A percentile compares a stretch with the other conserved stretches of the same genome.
Evolutionary conservation across 495 filamentous ascomycete genomes (phyloP).

Genomic region (Massariosphaeria phaeospora): DNA sequence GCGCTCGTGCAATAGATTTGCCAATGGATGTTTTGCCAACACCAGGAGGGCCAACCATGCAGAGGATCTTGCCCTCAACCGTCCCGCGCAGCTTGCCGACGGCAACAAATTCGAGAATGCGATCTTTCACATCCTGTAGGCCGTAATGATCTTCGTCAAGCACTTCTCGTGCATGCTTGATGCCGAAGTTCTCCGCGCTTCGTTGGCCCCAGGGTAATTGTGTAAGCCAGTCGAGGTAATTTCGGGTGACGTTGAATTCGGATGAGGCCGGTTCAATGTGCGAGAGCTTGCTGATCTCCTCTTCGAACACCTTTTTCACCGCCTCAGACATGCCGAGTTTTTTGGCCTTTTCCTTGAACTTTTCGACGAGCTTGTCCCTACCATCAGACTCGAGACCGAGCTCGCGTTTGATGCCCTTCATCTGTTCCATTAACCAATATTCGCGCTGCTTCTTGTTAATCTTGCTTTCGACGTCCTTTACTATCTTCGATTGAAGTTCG

Average conservation of each 20-base stretch:
- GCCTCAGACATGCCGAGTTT: conserved; percentile 96
- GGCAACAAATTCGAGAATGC: conserved; percentile 97
- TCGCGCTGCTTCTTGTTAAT: conserved; percentile 97
- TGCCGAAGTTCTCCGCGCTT: conserved; percentile 94
- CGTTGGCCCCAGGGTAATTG: conserved; percentile 97
- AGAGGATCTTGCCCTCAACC: conserved; percentile 97
- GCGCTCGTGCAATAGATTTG: conserved; percentile 90
- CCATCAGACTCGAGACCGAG: conserved; percentile 95
- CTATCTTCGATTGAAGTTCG: conserved; percentile 93
- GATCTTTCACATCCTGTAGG: conserved; percentile 96
- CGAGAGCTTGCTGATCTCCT: conserved; percentile 90
- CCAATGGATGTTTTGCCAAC: conserved; percentile 99
- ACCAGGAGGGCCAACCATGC: conserved; percentile 92
- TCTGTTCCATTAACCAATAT: conserved; percentile 99
- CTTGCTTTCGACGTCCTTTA: conserved; percentile 94
- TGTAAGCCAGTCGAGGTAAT: conserved; percentile 98
- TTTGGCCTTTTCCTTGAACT: conserved; percentile 81
- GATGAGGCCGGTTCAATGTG: conserved; percentile 93
- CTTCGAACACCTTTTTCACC: conserved; percentile 95
- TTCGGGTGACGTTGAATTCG: conserved; percentile 98
- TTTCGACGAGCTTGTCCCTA: conserved; percentile 95
- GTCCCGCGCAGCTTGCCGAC: conserved; percentile 96
- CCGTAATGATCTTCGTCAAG: conserved; percentile 97
- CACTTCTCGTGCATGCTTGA: conserved; percentile 81
- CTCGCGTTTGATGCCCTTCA: conserved; percentile 97